These are phyloP conservation scores for Plectosphaerella plurivora DNA, from an alignment of 2,329 filamentous ascomycete species.

Conservation along the genomic window DNA sequence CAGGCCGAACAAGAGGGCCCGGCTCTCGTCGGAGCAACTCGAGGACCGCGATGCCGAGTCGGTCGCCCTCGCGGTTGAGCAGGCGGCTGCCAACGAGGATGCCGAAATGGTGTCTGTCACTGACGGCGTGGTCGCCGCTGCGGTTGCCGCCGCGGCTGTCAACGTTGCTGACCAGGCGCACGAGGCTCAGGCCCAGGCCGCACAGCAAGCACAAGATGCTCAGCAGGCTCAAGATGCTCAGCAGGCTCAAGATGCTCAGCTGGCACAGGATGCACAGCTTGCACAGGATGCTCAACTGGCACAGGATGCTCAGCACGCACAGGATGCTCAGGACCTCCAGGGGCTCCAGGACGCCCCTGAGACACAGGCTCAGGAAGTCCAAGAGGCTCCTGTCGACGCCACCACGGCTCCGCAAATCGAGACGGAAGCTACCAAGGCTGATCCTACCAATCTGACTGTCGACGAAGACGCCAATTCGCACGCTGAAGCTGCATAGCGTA, in stretches of 20 bases:
- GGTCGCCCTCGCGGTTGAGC: background rate
- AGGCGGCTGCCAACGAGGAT: background rate
- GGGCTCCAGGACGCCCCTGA: too few relatives aligned
- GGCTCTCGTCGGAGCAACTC: constrained; percentile 2
- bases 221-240: too few relatives aligned
- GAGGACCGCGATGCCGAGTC: background rate
- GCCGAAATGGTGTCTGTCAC: background rate
- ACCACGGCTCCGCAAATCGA: too few relatives aligned
- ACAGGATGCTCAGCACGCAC: background rate
- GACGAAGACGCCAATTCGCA: too few relatives aligned
- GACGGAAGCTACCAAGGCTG: too few relatives aligned
- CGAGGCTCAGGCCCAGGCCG: background rate
- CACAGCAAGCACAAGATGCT: background rate
- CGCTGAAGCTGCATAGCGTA: too few relatives aligned
- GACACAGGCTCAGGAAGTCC: too few relatives aligned
- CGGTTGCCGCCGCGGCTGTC: background rate
- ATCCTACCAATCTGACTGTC: too few relatives aligned
- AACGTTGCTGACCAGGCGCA: background rate
- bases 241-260: background rate
- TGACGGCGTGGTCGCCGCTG: background rate
- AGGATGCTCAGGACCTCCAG: too few relatives aligned
- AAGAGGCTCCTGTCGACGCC: too few relatives aligned
- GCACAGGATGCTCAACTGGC: background rate
- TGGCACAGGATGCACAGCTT: background rate
- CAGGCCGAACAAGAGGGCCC: constrained; percentile 9